A percentile compares a stretch with the other conserved stretches of the same genome.
phyloP scores from a whole-genome alignment of 345 rosid genomes.

The Garcia nutans region DNA sequence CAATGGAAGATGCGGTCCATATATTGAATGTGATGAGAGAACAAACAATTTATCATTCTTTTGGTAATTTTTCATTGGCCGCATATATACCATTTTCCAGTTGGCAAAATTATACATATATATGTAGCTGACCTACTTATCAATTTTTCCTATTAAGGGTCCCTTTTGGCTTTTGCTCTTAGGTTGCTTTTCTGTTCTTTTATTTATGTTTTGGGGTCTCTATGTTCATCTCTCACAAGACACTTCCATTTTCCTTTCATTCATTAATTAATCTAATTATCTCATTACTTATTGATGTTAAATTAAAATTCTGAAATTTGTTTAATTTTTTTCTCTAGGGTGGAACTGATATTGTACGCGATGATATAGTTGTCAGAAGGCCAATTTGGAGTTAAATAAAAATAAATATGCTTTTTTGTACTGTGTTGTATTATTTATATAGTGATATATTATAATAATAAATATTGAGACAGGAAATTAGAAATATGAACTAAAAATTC shows the following conservation, averaged over 20 bases:
- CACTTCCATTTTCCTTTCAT: slow-evolving; percentile 1
- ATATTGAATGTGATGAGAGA: not conserved
- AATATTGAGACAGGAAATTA: not conserved
- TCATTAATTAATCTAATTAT: not conserved
- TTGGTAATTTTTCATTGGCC: no score
- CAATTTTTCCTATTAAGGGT: not conserved
- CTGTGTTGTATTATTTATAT: no score
- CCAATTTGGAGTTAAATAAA: no score
- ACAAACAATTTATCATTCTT: no score
- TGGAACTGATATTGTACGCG: no score
- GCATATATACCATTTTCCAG: no score
- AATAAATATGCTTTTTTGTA: no score
- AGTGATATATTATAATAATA: no score
- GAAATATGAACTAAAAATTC: not conserved
- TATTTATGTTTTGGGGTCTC: not conserved
- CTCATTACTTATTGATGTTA: no score
- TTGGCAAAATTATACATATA: not conserved
- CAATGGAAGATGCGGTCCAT: slow-evolving; percentile 10
- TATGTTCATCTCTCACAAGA: not conserved
- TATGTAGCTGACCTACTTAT: slow-evolving; percentile 10
- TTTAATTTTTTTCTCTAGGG: no score
- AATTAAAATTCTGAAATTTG: no score
- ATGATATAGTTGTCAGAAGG: no score
- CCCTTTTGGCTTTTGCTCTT: not conserved
- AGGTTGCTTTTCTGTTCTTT: not conserved